Percentiles rank a stretch among this genome's conserved stretches.
Conservation (phyloP, 345 rosid species). For the Conringia planisiliqua region DNA sequence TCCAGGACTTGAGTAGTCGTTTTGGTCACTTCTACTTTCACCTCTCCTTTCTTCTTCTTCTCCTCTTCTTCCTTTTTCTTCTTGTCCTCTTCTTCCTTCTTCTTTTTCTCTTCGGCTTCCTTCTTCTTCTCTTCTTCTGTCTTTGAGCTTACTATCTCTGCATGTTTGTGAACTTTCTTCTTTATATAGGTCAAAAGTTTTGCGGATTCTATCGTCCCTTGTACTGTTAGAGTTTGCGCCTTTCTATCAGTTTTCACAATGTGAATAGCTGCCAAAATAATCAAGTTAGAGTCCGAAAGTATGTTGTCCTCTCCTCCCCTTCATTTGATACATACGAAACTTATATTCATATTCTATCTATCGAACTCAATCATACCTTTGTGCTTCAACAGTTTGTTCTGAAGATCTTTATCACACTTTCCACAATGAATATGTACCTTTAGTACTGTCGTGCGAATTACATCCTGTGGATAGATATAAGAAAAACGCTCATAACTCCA, state of each 20-base stretch:
- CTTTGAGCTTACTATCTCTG: conserved; percentile 54
- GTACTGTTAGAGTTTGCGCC: conserved; percentile 61
- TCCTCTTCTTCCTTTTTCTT: neutral
- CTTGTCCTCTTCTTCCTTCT: conserved; percentile 9
- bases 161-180: conserved; percentile 62
- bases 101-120: conserved; percentile 14
- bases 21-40: conserved; percentile 29
- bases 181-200: conserved; percentile 48
- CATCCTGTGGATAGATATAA: conserved; percentile 33
- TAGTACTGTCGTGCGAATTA: conserved; percentile 42
- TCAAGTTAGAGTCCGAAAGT: neutral
- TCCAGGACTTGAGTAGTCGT: conserved; percentile 30
- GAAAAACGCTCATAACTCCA: neutral
- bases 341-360: neutral
- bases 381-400: conserved; percentile 49
- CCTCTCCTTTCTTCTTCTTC: conserved; percentile 23
- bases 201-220: conserved; percentile 61
- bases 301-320: neutral
- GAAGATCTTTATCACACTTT: conserved; percentile 66
- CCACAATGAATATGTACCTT: conserved; percentile 77
- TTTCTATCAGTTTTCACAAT: conserved; percentile 61
- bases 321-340: neutral
- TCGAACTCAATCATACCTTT: conserved; percentile 40
- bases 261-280: conserved; percentile 48
- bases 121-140: conserved; percentile 32